Evolutionary conservation across 441 rosid genomes (phyloP).

Genomic region (Populus trichocarpa): DNA sequence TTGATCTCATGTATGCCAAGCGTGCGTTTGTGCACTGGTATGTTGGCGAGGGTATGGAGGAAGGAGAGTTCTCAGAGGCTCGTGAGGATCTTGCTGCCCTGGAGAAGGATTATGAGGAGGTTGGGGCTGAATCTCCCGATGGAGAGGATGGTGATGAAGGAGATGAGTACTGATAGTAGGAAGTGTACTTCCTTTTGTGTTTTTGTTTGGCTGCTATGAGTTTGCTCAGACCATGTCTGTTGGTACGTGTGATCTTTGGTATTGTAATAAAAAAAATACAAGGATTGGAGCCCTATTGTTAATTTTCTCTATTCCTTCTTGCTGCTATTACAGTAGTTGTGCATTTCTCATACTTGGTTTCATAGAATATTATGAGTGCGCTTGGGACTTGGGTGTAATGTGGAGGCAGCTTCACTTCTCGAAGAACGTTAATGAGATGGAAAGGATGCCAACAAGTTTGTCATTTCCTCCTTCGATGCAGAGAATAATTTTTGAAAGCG

Average conservation of each 20-base stretch:
- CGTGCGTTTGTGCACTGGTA: conserved; percentile 84
- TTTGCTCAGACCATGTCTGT: neutral
- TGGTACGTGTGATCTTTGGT: neutral
- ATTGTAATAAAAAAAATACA: neutral
- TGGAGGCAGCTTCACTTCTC: too few species aligned
- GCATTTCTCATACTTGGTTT: neutral
- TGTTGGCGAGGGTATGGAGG: conserved; percentile 88
- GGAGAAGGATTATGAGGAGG: conserved; percentile 66
- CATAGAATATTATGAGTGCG: neutral
- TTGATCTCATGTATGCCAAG: conserved; percentile 74
- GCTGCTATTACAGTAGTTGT: neutral
- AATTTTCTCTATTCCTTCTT: neutral
- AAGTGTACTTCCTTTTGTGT: neutral
- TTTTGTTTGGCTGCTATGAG: neutral
- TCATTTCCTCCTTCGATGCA: too few species aligned
- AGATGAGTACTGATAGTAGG: conserved; percentile 40
- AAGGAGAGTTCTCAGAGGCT: conserved; percentile 78
- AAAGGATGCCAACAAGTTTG: too few species aligned
- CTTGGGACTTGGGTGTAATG: too few species aligned
- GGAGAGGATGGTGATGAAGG: conserved; percentile 56
- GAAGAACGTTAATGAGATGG: too few species aligned
- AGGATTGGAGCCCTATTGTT: neutral
- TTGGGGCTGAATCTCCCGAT: conserved; percentile 66
- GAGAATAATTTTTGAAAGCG: too few species aligned
- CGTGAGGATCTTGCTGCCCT: conserved; percentile 42